phyloP scores from a whole-genome alignment of 2,329 filamentous ascomycete species.

The Ceratocystis diversiconidia region DNA sequence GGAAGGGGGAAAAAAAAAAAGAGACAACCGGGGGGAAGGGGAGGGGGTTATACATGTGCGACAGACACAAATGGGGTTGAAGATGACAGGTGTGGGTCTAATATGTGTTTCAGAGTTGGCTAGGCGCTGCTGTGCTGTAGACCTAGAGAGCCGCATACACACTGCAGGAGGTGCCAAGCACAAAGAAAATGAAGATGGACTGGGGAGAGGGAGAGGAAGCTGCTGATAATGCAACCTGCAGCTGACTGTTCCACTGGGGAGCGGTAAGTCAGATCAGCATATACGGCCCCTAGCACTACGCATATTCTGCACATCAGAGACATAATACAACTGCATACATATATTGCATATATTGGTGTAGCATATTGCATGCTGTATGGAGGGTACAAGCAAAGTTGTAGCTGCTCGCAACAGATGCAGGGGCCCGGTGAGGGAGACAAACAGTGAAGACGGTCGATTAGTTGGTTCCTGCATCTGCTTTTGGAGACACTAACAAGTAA shows the following conservation, averaged over 20 bases:
- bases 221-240: not conserved
- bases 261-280: too few relatives aligned
- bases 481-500: too few relatives aligned
- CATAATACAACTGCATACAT: too few relatives aligned
- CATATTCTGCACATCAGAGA: too few relatives aligned
- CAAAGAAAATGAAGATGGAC: not conserved
- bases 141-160: not conserved
- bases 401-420: not conserved
- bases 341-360: too few relatives aligned
- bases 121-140: not conserved
- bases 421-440: not conserved
- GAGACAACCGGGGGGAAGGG: not conserved
- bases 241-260: too few relatives aligned
- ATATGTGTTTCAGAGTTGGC: constrained; percentile 1
- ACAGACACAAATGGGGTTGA: not conserved
- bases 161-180: not conserved
- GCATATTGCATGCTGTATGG: not conserved
- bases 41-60: not conserved
- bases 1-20: not conserved
- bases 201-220: not conserved
- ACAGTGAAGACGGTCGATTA: not conserved
- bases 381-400: not conserved
- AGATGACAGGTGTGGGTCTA: not conserved
- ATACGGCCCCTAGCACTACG: too few relatives aligned
- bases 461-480: not conserved